Base-by-base conservation (phyloP, 164 flowering plant species). In the Saururus chinensis region DNA sequence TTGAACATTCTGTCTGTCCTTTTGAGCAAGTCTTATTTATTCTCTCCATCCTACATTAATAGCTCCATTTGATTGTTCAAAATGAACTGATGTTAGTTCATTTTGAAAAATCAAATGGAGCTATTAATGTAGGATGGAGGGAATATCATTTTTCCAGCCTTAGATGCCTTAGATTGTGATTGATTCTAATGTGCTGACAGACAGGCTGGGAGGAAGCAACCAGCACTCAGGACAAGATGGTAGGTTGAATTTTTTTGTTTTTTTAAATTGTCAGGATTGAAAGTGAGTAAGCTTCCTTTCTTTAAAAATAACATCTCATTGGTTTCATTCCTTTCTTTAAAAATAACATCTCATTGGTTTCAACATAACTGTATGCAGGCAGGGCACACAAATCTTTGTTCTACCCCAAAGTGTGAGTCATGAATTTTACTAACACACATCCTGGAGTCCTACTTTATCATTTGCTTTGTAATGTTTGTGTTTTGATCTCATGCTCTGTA, bases 151-250 rank as follows among this genome's bases (percentile, higher is more conserved):
- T 60, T 22, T 58, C 48, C 17, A n/a, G n/a, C n/a, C n/a, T n/a
- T 21, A 40, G 37, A 24, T 26, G 37, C 37, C 42, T 77, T 40
- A 55, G 58, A 66, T 53, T 68, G 52, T 37, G 63, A 17, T 68
- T 10, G 19, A 37, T 66, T 71, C 69, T 26, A 64, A 55, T 74
- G 59, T 76, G 64, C 74, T 70, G 82, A 70, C 87, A 84, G 86
- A 67, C 81, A 75, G 76, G 79, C 51, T 60, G 71, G 60, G 74
- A 60, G 45, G 65, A 69, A 71, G 71, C 61, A 42, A 24, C 16
- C 60, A 42, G 41, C 9, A 24, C 65, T 65, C 64, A 20, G 49
- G 74, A 61, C 51, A 61, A 64, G 37, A 70, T 48, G 62, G 87
- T 82, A 81, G 41, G 81, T 68, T 64, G 53, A 59, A 55, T 0